phyloP scores from a whole-genome alignment of 1,139 yeast genomes.

The Pichia sp. region DNA sequence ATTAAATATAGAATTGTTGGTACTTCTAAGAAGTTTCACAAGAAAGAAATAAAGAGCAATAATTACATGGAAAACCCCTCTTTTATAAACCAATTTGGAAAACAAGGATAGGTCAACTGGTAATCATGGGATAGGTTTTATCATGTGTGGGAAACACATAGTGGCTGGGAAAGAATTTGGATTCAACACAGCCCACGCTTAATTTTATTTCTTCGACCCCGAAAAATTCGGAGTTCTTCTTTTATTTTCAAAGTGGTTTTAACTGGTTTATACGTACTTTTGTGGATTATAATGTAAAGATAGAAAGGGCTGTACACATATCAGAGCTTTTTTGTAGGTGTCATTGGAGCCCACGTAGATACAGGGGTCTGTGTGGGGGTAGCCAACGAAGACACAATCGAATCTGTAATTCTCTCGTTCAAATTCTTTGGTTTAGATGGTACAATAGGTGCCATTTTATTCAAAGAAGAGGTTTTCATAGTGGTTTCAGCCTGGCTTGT shows the following conservation, averaged over 20 bases:
- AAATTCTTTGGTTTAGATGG: constrained; percentile 26
- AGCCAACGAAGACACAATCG: not conserved
- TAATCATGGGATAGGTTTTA: not conserved
- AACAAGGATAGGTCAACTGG: not conserved
- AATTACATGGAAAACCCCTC: not conserved
- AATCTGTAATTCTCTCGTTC: constrained; percentile 7
- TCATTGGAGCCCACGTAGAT: constrained; percentile 12
- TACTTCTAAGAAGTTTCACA: too few relatives aligned
- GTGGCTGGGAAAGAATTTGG: not conserved
- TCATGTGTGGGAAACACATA: too few relatives aligned
- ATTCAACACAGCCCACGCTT: not conserved
- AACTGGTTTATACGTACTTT: not conserved
- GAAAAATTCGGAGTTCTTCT: not conserved
- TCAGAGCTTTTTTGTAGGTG: constrained; percentile 12
- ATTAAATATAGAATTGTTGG: too few relatives aligned
- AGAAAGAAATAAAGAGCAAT: too few relatives aligned
- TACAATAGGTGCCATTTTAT: constrained; percentile 26
- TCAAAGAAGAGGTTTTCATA: not conserved
- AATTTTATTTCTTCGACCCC: not conserved
- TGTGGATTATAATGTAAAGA: not conserved
- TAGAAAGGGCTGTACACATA: not conserved
- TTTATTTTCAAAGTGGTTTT: not conserved
- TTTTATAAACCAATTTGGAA: not conserved
- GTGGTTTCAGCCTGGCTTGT: constrained; percentile 2
- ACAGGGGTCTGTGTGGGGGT: constrained; percentile 1